A percentile compares a stretch with the other conserved stretches of the same genome.
Evolutionary conservation across 2,329 filamentous ascomycete species (phyloP).

Genomic region (Talaromyces atroroseus): DNA sequence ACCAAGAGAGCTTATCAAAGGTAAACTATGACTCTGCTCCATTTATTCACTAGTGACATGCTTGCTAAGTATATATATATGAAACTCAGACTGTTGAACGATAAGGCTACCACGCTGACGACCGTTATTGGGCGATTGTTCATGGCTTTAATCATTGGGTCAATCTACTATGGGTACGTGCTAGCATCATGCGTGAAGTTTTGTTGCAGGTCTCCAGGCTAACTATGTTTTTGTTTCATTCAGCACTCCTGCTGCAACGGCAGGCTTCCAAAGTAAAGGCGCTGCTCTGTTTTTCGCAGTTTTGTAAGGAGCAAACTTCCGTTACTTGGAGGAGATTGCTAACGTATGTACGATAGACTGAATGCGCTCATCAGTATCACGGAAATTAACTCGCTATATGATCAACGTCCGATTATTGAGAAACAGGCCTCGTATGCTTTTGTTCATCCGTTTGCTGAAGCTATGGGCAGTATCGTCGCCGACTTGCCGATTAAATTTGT

Average conservation of each 20-base stretch:
- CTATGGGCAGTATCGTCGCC: slow-evolving; percentile 75
- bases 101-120: slow-evolving; percentile 68
- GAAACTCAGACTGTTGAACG: slow-evolving; percentile 46
- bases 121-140: slow-evolving; percentile 58
- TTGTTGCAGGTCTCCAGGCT: slow-evolving; percentile 21
- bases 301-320: slow-evolving; percentile 53
- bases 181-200: neutral
- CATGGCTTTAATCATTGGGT: slow-evolving; percentile 72
- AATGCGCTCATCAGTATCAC: slow-evolving; percentile 61
- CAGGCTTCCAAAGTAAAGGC: slow-evolving; percentile 71
- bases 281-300: slow-evolving; percentile 81
- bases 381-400: slow-evolving; percentile 78
- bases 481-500: slow-evolving; percentile 79
- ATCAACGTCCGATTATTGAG: slow-evolving; percentile 86
- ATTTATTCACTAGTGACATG: slow-evolving; percentile 37
- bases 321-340: neutral
- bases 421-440: slow-evolving; percentile 85
- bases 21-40: neutral
- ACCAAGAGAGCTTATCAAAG: slow-evolving; percentile 13
- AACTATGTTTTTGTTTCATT: neutral
- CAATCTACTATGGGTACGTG: slow-evolving; percentile 53
- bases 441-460: slow-evolving; percentile 85
- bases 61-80: slow-evolving; percentile 37
- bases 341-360: slow-evolving; percentile 13
- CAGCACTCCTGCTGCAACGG: slow-evolving; percentile 44